A percentile compares a stretch with the other conserved stretches of the same genome.
phyloP scores from a whole-genome alignment of 257 asterid species.

The Ophiorrhiza pumila region DNA sequence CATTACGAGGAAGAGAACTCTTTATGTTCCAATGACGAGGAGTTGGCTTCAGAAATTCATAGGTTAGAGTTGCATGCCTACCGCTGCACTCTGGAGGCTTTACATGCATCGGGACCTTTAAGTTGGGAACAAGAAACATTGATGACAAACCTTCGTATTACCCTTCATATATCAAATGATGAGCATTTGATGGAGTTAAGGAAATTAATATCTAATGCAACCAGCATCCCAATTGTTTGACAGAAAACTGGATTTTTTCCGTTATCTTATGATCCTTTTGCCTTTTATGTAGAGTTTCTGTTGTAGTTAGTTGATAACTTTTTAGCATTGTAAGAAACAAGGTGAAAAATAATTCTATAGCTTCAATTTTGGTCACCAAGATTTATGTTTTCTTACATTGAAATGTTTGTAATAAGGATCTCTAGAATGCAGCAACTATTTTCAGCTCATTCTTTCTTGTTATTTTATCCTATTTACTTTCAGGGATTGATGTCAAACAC shows the following conservation, averaged over 20 bases:
- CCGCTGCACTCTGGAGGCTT: constrained; percentile 46
- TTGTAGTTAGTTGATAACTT: constrained; percentile 11
- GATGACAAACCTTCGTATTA: constrained; percentile 49
- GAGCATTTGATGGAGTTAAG: constrained; percentile 48
- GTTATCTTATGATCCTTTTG: not conserved
- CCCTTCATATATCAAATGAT: constrained; percentile 47
- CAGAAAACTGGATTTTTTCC: constrained; percentile 7
- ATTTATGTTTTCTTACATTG: not conserved
- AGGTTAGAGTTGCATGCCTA: constrained; percentile 52
- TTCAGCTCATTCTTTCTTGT: not conserved
- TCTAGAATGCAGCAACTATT: constrained; percentile 13
- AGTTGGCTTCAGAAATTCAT: constrained; percentile 33
- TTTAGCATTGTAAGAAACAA: constrained; percentile 13
- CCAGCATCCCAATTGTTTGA: constrained; percentile 26
- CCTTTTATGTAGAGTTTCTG: constrained; percentile 16
- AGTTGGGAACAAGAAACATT: constrained; percentile 53
- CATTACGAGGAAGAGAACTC: constrained; percentile 16
- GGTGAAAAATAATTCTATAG: not conserved
- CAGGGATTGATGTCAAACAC: not conserved
- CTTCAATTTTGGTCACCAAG: constrained; percentile 9
- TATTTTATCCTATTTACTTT: not conserved
- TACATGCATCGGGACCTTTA: constrained; percentile 51
- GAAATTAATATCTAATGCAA: constrained; percentile 37
- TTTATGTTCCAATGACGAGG: constrained; percentile 16
- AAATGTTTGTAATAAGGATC: constrained; percentile 15